phyloP scores from a whole-genome alignment of 2,329 filamentous ascomycete genomes.

The Sporothrix euskadiensis region DNA sequence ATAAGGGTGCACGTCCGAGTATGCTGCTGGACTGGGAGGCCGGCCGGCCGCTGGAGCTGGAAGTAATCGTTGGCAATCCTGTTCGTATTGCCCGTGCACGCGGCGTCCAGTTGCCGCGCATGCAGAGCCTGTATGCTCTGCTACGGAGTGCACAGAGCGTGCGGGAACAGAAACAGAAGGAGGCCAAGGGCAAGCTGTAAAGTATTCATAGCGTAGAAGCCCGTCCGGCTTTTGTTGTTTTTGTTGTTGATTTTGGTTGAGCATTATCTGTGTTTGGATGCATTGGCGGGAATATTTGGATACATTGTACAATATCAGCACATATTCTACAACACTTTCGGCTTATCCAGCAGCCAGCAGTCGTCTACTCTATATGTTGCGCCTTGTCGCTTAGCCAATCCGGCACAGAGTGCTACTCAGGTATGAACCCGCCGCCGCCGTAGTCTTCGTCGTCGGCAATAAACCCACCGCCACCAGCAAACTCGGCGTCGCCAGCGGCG shows the following conservation, averaged over 20 bases:
- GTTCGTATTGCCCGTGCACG: slow-evolving; percentile 63
- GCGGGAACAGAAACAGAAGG: slow-evolving; percentile 41
- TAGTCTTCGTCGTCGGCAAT: slow-evolving; percentile 28
- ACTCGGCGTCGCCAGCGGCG: slow-evolving; percentile 34
- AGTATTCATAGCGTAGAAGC: not conserved
- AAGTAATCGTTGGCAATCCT: slow-evolving; percentile 72
- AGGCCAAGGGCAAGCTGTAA: slow-evolving; percentile 42
- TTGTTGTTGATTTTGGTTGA: not conserved
- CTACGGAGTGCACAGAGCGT: slow-evolving; percentile 61
- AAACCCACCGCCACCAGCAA: slow-evolving; percentile 37
- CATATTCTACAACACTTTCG: not conserved
- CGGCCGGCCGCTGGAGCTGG: slow-evolving; percentile 66
- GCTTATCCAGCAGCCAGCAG: not conserved
- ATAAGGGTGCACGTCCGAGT: slow-evolving; percentile 63
- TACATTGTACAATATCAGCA: not conserved
- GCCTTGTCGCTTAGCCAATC: too few relatives aligned
- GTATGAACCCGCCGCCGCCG: slow-evolving; percentile 16
- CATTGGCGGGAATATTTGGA: not conserved
- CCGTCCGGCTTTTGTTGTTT: not conserved
- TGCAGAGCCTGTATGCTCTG: slow-evolving; percentile 68
- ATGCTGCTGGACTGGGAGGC: slow-evolving; percentile 73
- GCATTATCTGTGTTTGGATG: not conserved
- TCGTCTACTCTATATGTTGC: slow-evolving; percentile 1
- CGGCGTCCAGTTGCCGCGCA: slow-evolving; percentile 64
- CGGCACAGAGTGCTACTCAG: not conserved